These are phyloP conservation scores for Acanthochlamys bracteata DNA, from an alignment of 106 monocot species.

Conservation along the genomic window DNA sequence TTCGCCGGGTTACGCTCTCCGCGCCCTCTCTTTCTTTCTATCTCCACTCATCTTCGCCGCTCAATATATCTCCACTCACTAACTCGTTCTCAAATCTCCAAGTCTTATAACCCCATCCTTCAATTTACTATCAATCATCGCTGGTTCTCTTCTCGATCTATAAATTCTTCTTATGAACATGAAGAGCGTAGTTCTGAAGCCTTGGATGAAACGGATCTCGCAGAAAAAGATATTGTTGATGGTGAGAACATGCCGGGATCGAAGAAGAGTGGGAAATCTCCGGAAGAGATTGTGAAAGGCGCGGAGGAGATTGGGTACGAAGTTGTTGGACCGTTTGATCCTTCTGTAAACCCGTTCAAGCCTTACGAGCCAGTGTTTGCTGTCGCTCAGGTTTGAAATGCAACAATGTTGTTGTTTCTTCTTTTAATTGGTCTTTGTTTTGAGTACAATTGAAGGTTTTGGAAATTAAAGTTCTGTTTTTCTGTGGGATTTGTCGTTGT, in stretches of 20 bases:
- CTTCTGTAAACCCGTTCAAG: conserved; percentile 74
- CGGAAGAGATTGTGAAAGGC: conserved; percentile 56
- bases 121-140: no score
- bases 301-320: conserved; percentile 74
- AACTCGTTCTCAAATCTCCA: no score
- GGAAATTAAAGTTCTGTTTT: no score
- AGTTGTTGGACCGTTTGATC: conserved; percentile 61
- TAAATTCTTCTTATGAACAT: not conserved
- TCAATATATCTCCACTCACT: no score
- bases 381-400: conserved; percentile 55
- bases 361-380: conserved; percentile 77
- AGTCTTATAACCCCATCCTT: no score
- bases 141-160: not conserved
- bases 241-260: not conserved
- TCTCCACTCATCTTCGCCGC: no score
- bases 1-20: no score
- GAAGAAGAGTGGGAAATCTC: conserved; percentile 47
- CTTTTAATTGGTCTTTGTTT: no score
- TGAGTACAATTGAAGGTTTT: no score
- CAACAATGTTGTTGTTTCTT: no score
- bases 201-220: conserved; percentile 6
- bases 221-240: conserved; percentile 13
- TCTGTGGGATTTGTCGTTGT: no score
- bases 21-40: no score
- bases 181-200: not conserved